Evolutionary conservation across 2,329 filamentous ascomycete genomes (phyloP).

Genomic region (Pseudocercospora pini-densiflorae): DNA sequence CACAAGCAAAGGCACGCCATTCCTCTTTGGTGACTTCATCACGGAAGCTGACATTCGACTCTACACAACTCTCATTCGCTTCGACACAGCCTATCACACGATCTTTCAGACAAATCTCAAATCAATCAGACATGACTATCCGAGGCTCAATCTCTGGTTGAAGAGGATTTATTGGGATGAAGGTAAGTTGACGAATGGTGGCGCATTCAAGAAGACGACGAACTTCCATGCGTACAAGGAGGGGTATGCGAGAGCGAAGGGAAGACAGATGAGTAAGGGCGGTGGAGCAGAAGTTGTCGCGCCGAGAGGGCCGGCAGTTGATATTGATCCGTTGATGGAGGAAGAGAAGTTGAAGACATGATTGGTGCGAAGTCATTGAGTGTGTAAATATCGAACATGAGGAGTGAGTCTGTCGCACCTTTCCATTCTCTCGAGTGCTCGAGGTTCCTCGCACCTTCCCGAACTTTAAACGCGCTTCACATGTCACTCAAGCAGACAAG

Average conservation of each 20-base stretch:
- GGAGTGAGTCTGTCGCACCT: neutral
- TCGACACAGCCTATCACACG: constrained; percentile 81
- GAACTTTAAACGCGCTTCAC: neutral
- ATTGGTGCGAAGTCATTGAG: neutral
- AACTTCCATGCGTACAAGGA: constrained; percentile 42
- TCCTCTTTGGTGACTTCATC: constrained; percentile 73
- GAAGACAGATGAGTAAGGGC: constrained; percentile 18
- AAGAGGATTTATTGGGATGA: constrained; percentile 54
- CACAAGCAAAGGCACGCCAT: constrained; percentile 58
- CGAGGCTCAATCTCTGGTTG: constrained; percentile 52
- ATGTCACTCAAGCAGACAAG: neutral
- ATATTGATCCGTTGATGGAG: constrained; percentile 21
- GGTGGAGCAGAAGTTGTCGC: constrained; percentile 17
- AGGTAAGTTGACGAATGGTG: constrained; percentile 43
- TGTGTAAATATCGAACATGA: no score
- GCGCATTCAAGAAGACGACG: constrained; percentile 52
- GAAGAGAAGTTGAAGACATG: constrained; percentile 17
- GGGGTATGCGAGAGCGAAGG: constrained; percentile 24
- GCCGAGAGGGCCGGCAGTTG: constrained; percentile 20
- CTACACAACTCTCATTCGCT: constrained; percentile 71
- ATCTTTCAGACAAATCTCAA: constrained; percentile 77
- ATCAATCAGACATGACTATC: constrained; percentile 66
- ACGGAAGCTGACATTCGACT: constrained; percentile 65
- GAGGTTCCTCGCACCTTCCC: neutral
- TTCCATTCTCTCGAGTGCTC: neutral